Conservation (phyloP, 1,284 basidiomycete genomes). For the Xanthoconium separans region DNA sequence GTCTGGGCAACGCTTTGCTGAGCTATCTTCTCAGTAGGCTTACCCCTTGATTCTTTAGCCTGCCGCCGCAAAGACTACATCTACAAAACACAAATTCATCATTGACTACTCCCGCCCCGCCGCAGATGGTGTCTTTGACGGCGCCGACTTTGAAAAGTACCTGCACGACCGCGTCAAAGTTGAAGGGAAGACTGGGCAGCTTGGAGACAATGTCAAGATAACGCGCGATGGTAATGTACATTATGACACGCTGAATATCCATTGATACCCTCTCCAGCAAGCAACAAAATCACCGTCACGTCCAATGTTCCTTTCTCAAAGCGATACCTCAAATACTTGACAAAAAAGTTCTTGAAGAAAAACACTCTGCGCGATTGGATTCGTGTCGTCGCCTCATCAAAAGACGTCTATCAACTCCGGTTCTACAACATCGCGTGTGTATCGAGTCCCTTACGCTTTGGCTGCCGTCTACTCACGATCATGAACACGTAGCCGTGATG, state of each 20-base stretch:
- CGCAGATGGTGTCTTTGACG: constrained; percentile 87
- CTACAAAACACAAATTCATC: constrained; percentile 86
- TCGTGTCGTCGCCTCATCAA: constrained; percentile 85
- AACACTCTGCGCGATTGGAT: constrained; percentile 85
- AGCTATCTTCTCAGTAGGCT: constrained; percentile 92
- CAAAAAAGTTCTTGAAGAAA: constrained; percentile 96
- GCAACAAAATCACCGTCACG: constrained; percentile 77
- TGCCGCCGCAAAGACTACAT: constrained; percentile 63
- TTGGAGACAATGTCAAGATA: constrained; percentile 84
- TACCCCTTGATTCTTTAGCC: constrained; percentile 55
- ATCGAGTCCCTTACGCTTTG: background rate
- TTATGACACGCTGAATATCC: background rate
- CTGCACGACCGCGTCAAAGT: constrained; percentile 94
- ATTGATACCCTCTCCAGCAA: constrained; percentile 40
- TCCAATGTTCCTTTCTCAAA: constrained; percentile 88
- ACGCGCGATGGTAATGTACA: constrained; percentile 69
- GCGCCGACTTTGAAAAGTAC: constrained; percentile 90
- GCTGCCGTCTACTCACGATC: constrained; percentile 7
- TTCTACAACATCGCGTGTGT: constrained; percentile 95
- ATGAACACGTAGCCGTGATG: constrained; percentile 35
- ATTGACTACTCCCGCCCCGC: constrained; percentile 96
- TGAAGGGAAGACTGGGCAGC: constrained; percentile 77
- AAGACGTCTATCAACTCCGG: constrained; percentile 87
- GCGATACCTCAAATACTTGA: constrained; percentile 91
- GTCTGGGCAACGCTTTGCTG: constrained; percentile 81